A percentile compares a stretch with the other conserved stretches of the same genome.
Evolutionary conservation across 78 protist species (phyloP).

Genomic region (Dictyostelium brefeldianum): DNA sequence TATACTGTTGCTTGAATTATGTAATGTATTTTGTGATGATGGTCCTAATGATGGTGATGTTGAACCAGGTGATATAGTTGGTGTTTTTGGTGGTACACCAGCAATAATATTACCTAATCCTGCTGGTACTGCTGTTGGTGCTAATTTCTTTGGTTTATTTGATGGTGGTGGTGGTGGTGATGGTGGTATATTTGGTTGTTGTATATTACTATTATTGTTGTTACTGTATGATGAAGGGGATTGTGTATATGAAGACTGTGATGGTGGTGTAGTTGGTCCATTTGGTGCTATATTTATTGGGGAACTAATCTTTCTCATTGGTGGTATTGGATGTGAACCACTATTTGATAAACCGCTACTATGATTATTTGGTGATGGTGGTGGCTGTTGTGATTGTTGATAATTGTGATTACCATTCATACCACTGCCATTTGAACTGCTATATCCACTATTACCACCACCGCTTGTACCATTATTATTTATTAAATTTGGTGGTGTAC

Average conservation of each 20-base stretch:
- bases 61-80: conserved; percentile 4
- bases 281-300: conserved; percentile 7
- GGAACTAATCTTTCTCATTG: conserved; percentile 23
- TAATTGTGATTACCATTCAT: conserved; percentile 7
- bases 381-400: neutral
- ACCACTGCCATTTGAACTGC: neutral
- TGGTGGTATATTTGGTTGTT: conserved; percentile 16
- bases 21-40: neutral
- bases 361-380: neutral
- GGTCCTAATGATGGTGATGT: conserved; percentile 3
- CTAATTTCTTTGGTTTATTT: conserved; percentile 44
- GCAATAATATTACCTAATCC: conserved; percentile 34
- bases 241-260: conserved; percentile 1
- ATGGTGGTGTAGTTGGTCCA: neutral
- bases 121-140: conserved; percentile 50
- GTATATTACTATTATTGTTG: neutral
- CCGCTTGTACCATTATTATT: neutral
- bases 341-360: neutral
- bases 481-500: conserved; percentile 22
- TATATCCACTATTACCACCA: conserved; percentile 27
- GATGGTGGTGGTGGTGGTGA: conserved; percentile 69
- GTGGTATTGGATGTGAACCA: neutral
- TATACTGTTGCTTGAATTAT: neutral
- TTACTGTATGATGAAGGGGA: conserved; percentile 6
- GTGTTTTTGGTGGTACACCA: neutral